These are phyloP conservation scores for Pseudomassariella vexata DNA, from an alignment of 2,329 filamentous ascomycete genomes.

Conservation along the genomic window DNA sequence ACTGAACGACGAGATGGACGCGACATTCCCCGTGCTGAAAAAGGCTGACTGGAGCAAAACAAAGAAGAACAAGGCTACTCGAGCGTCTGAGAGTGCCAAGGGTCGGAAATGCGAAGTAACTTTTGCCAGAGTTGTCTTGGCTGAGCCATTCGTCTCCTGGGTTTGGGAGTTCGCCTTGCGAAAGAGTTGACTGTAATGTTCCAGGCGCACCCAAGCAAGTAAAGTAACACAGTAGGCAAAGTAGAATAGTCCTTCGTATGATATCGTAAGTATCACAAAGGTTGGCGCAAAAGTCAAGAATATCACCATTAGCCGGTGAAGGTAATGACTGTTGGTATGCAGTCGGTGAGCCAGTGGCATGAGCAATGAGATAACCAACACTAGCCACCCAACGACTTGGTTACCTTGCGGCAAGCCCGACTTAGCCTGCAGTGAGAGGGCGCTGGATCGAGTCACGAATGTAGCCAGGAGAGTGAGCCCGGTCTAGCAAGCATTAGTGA, in stretches of 20 bases:
- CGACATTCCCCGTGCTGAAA: slow-evolving; percentile 94
- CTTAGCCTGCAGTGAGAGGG: slow-evolving; percentile 78
- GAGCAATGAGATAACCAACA: slow-evolving; percentile 70
- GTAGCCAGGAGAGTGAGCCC: slow-evolving; percentile 78
- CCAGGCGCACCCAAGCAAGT: slow-evolving; percentile 85
- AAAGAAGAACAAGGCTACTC: slow-evolving; percentile 91
- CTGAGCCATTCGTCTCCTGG: slow-evolving; percentile 11
- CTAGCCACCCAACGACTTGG: slow-evolving; percentile 78
- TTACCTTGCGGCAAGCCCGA: slow-evolving; percentile 81
- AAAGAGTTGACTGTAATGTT: slow-evolving; percentile 65
- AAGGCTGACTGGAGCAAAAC: slow-evolving; percentile 92
- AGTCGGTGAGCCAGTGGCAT: slow-evolving; percentile 78
- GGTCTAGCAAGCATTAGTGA: slow-evolving; percentile 36
- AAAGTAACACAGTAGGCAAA: slow-evolving; percentile 79
- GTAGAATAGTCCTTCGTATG: slow-evolving; percentile 96
- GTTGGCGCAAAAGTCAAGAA: slow-evolving; percentile 90
- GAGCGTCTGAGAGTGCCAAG: slow-evolving; percentile 74
- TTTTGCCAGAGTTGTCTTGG: slow-evolving; percentile 11
- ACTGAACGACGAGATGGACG: slow-evolving; percentile 88
- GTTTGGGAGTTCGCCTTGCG: slow-evolving; percentile 19
- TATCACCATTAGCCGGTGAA: slow-evolving; percentile 81
- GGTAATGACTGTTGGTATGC: slow-evolving; percentile 78
- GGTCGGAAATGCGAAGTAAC: slow-evolving; percentile 46
- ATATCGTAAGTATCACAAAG: slow-evolving; percentile 94
- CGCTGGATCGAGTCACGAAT: slow-evolving; percentile 80